phyloP scores from a whole-genome alignment of 2,329 filamentous ascomycete genomes.

The Neurospora sp. region DNA sequence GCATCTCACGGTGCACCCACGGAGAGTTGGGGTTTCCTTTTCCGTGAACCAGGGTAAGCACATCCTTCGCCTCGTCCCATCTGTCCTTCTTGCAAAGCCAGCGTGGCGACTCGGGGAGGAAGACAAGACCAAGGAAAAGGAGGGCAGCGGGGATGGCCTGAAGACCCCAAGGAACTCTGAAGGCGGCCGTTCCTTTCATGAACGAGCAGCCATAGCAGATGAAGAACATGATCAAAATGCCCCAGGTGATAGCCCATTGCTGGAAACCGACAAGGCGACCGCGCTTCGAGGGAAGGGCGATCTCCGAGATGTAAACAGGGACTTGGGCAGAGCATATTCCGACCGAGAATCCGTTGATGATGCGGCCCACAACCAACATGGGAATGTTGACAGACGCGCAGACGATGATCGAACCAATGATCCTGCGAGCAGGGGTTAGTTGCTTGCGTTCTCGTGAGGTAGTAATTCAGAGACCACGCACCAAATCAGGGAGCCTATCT shows the following conservation, averaged over 20 bases:
- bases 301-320: conserved; percentile 59
- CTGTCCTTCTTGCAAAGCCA: conserved; percentile 41
- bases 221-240: conserved; percentile 38
- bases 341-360: conserved; percentile 62
- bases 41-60: conserved; percentile 49
- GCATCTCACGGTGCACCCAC: conserved; percentile 57
- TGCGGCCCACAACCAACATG: conserved; percentile 56
- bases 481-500: conserved; percentile 40
- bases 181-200: conserved; percentile 33
- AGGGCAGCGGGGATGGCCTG: conserved; percentile 35
- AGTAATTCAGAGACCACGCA: conserved; percentile 21
- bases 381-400: conserved; percentile 36
- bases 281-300: conserved; percentile 39
- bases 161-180: conserved; percentile 39
- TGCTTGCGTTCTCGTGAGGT: too few species aligned
- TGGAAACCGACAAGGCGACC: conserved; percentile 34
- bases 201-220: conserved; percentile 37
- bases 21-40: conserved; percentile 53
- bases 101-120: conserved; percentile 39
- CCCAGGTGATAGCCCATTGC: conserved; percentile 37
- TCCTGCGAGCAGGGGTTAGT: conserved; percentile 22
- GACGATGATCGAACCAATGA: conserved; percentile 36
- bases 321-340: conserved; percentile 66
- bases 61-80: conserved; percentile 33
- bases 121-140: conserved; percentile 30